Conservation (phyloP, 768 basidiomycete genomes). For the Leccinum imitatum region DNA sequence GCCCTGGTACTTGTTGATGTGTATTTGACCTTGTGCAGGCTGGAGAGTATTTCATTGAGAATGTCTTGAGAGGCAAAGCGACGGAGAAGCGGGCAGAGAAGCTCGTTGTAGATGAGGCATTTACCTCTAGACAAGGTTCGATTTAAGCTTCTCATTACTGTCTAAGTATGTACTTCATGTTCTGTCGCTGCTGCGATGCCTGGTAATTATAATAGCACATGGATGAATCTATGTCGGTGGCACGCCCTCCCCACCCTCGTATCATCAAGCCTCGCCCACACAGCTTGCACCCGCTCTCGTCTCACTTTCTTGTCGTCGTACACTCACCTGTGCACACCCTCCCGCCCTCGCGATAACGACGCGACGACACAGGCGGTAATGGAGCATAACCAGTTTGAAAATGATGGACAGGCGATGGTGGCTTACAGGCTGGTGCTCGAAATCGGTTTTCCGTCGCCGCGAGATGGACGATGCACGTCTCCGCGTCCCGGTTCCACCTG, state of each 20-base stretch:
- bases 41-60: conserved; percentile 95
- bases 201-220: not conserved
- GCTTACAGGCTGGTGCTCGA: conserved; percentile 12
- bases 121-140: conserved; percentile 3
- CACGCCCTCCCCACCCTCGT: not conserved
- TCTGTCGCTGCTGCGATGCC: conserved; percentile 5
- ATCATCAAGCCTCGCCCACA: too few relatives aligned
- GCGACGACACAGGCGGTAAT: too few relatives aligned
- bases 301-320: too few relatives aligned
- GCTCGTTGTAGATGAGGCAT: conserved; percentile 28
- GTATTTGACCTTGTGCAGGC: conserved; percentile 50
- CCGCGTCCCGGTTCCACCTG: conserved; percentile 7
- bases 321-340: not conserved
- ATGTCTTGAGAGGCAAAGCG: conserved; percentile 69
- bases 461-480: conserved; percentile 13
- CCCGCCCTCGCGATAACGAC: too few relatives aligned
- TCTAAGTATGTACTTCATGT: not conserved
- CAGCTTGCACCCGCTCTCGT: too few relatives aligned
- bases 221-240: not conserved
- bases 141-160: conserved; percentile 4
- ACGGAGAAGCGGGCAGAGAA: conserved; percentile 40
- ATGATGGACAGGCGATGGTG: conserved; percentile 32
- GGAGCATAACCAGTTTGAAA: not conserved
- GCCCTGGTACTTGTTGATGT: not conserved
- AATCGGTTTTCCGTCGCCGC: conserved; percentile 6